These are phyloP conservation scores for Chrysanthemum lavandulifolium DNA, from an alignment of 129 eudicot genomes.

Conservation along the genomic window DNA sequence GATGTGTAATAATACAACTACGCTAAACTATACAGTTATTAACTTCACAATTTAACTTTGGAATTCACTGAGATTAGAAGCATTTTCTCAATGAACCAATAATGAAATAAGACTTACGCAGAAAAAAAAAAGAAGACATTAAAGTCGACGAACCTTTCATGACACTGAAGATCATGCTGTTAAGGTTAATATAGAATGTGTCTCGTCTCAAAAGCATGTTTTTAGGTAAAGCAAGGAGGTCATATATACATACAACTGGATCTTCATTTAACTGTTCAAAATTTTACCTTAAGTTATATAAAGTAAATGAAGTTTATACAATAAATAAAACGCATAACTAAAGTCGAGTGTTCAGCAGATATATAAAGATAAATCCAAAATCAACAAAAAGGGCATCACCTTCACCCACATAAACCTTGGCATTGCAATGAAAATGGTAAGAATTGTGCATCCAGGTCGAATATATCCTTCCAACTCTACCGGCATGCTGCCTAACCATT, in stretches of 20 bases:
- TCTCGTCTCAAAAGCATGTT: conserved; percentile 77
- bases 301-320: conserved; percentile 8
- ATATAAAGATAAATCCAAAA: neutral
- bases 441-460: conserved; percentile 96
- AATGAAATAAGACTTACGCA: conserved; percentile 1
- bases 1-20: neutral
- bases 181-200: conserved; percentile 56
- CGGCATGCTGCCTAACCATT: conserved; percentile 97
- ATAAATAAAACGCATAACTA: conserved; percentile 1
- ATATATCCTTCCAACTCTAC: conserved; percentile 97
- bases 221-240: conserved; percentile 67
- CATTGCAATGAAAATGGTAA: conserved; percentile 81
- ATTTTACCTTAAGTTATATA: conserved; percentile 18
- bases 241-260: conserved; percentile 52
- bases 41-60: neutral
- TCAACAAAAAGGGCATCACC: conserved; percentile 41
- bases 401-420: conserved; percentile 78
- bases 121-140: neutral
- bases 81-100: conserved; percentile 4
- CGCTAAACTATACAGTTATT: neutral
- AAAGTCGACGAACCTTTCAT: conserved; percentile 57
- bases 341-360: neutral
- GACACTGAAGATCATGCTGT: conserved; percentile 58
- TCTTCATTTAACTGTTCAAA: conserved; percentile 65
- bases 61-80: neutral